These are phyloP conservation scores for Cladosporium sp. DNA, from an alignment of 2,329 filamentous ascomycete species.

Conservation along the genomic window DNA sequence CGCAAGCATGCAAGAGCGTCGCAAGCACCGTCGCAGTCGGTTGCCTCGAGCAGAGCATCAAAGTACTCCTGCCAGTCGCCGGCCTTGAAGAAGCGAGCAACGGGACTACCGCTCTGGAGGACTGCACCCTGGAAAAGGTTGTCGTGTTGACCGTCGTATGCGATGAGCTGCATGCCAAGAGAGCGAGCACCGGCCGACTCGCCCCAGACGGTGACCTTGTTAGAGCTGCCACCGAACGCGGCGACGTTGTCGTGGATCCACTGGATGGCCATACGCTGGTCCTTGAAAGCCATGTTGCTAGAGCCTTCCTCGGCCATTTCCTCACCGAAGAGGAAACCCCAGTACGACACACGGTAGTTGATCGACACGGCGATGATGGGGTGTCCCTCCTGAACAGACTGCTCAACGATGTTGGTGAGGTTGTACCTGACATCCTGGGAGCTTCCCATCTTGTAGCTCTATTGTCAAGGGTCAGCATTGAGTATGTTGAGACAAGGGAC, in stretches of 20 bases:
- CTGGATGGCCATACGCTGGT: constrained; percentile 17
- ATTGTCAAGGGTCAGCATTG: background rate
- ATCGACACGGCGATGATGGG: constrained; percentile 55
- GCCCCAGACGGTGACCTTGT: constrained; percentile 74
- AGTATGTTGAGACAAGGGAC: background rate
- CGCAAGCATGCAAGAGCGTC: constrained; percentile 64
- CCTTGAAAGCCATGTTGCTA: constrained; percentile 28
- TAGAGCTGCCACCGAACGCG: constrained; percentile 63
- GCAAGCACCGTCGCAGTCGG: constrained; percentile 51
- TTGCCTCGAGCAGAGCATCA: constrained; percentile 53
- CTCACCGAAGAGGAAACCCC: constrained; percentile 9
- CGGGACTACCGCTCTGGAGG: constrained; percentile 33
- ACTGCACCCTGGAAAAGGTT: constrained; percentile 40
- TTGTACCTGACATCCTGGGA: constrained; percentile 42
- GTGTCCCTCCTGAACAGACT: constrained; percentile 50
- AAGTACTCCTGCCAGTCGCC: constrained; percentile 51
- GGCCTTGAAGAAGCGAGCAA: background rate
- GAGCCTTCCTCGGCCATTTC: constrained; percentile 7
- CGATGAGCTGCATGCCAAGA: constrained; percentile 21
- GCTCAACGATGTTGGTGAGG: constrained; percentile 57
- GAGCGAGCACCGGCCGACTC: constrained; percentile 58
- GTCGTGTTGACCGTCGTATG: constrained; percentile 36
- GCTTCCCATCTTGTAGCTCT: constrained; percentile 17
- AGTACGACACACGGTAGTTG: constrained; percentile 52
- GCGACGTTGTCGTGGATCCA: constrained; percentile 42